Base-by-base conservation (phyloP, 1,284 basidiomycete genomes). In the Puccinia novopanici region DNA sequence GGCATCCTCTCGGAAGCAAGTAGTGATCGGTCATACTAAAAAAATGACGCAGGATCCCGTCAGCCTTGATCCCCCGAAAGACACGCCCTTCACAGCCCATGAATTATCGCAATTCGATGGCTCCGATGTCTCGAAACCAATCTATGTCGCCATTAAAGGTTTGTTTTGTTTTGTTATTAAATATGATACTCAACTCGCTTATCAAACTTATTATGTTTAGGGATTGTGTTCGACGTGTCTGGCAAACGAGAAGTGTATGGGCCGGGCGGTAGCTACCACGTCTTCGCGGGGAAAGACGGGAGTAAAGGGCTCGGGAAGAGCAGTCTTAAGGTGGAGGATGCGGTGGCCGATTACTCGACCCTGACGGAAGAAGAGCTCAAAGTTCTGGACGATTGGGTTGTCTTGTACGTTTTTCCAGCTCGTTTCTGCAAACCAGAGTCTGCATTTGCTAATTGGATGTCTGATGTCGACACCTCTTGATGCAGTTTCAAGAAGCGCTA, bases 101-200 rank as follows among this genome's bases (percentile, higher is more conserved):
- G 87, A 92, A 84, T 88, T 96, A 82, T 90, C 88, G 78, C 84
- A 88, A 84, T 94, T 88, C 84, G 90, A 94, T 86, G 93, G 93
- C 13, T 87, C 88, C 0, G 89, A 91, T 81, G 83, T 87, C 0
- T 84, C 85, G 54, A 90, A 90, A 84, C 92, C 92, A 0, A 92
- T 96, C 76, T 94, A 93, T 83, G 92, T 96, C 52, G 90, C 92
- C 65, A 93, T 95, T 86, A 96, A 95, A 88, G 92, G 93, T 91
- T 52, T 48, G 50, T 50, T 45, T 48, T 34, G 13, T 42, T 40
- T 50, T n/a, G n/a, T n/a, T n/a, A n/a, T n/a, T n/a, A n/a, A n/a
- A n/a, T n/a, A n/a, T n/a, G n/a, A n/a, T n/a, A n/a, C n/a, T n/a
- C n/a, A n/a, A n/a, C n/a, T n/a, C n/a, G n/a, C n/a, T n/a, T n/a